Evolutionary conservation across 2,329 filamentous ascomycete species (phyloP).

Genomic region (Corniculantispora saksenae): DNA sequence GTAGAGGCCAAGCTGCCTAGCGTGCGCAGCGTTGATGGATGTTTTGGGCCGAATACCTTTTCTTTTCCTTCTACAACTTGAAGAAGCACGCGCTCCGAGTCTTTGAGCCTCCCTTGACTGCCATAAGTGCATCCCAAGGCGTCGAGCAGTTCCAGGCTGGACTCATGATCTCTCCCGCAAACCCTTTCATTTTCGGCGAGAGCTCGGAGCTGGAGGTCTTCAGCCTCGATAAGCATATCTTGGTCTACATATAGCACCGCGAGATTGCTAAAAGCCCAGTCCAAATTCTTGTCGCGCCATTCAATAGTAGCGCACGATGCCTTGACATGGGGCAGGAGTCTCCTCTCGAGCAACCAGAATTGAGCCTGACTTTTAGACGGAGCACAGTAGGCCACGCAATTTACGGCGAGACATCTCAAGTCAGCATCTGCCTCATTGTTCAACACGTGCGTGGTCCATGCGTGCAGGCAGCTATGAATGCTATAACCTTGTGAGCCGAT

Average conservation of each 20-base stretch:
- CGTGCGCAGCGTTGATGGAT: not conserved
- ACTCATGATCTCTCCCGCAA: slow-evolving; percentile 18
- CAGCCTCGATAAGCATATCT: slow-evolving; percentile 28
- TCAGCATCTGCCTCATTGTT: slow-evolving; percentile 20
- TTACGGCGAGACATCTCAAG: slow-evolving; percentile 7
- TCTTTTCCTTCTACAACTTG: slow-evolving; percentile 25
- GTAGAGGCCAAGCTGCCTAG: not conserved
- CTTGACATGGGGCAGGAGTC: slow-evolving; percentile 26
- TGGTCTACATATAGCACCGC: slow-evolving; percentile 27
- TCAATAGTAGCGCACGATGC: slow-evolving; percentile 8
- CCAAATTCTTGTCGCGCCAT: not conserved
- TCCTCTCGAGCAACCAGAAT: slow-evolving; percentile 22
- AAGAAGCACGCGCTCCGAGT: slow-evolving; percentile 29
- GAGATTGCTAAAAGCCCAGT: slow-evolving; percentile 22
- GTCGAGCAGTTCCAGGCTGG: not conserved
- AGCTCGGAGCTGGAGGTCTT: slow-evolving; percentile 27
- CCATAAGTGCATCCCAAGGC: slow-evolving; percentile 27
- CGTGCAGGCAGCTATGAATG: slow-evolving; percentile 36
- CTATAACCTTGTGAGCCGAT: slow-evolving; percentile 28
- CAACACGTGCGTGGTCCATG: slow-evolving; percentile 31
- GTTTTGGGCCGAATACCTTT: slow-evolving; percentile 1
- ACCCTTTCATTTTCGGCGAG: slow-evolving; percentile 21
- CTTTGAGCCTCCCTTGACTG: slow-evolving; percentile 26
- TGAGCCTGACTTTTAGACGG: slow-evolving; percentile 14
- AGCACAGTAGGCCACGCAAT: slow-evolving; percentile 21